Conservation (phyloP, 169 alveolate genomes). For the Eimeria acervulina region DNA sequence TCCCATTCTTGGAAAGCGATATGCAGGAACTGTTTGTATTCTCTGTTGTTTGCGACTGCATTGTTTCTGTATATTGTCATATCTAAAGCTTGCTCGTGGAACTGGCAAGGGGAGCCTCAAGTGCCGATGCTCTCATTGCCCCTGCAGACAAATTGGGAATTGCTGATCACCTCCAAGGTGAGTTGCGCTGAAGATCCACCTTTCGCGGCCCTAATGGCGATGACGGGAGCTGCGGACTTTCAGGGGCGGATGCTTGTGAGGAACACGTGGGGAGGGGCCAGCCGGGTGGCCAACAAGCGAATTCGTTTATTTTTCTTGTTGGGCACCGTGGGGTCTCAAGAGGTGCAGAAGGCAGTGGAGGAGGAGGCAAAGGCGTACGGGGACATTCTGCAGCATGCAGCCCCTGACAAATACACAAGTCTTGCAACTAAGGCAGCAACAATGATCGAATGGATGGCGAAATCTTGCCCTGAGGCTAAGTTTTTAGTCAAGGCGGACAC, state of each 20-base stretch:
- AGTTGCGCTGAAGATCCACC: conserved; percentile 64
- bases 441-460: conserved; percentile 46
- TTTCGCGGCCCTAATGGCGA: conserved; percentile 23
- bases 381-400: conserved; percentile 61
- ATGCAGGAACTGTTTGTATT: neutral
- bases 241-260: conserved; percentile 5
- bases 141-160: conserved; percentile 42
- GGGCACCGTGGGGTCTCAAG: neutral
- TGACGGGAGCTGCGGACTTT: conserved; percentile 57
- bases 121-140: conserved; percentile 69
- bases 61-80: neutral
- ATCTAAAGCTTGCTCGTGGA: conserved; percentile 37
- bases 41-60: conserved; percentile 52
- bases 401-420: conserved; percentile 71
- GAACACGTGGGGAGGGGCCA: conserved; percentile 64
- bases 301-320: conserved; percentile 58
- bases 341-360: conserved; percentile 40
- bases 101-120: conserved; percentile 60
- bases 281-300: neutral
- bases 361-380: conserved; percentile 52
- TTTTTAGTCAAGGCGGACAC: conserved; percentile 60
- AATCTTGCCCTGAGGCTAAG: conserved; percentile 69
- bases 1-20: neutral
- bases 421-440: conserved; percentile 53
- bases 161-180: conserved; percentile 48